phyloP scores from a whole-genome alignment of 2,329 filamentous ascomycete genomes.

The Colletotrichum echinochloae region DNA sequence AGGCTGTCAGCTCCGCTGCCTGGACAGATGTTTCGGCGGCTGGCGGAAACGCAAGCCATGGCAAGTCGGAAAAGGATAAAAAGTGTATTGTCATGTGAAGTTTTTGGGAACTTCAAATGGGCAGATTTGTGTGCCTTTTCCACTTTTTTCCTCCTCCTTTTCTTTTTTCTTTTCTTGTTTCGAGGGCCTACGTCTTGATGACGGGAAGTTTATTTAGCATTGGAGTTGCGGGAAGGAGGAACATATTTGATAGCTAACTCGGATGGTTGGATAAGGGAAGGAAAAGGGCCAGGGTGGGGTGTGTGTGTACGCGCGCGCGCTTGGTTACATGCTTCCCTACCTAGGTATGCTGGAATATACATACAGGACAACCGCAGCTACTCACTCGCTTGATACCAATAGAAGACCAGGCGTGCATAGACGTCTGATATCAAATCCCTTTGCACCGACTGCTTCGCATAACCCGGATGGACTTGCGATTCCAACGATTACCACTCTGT shows the following conservation, averaged over 20 bases:
- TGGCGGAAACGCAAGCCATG: conserved; percentile 42
- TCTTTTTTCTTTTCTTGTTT: too few relatives aligned
- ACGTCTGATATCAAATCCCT: conserved; percentile 6
- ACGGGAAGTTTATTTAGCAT: conserved; percentile 27
- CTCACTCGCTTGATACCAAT: not conserved
- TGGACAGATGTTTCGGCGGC: conserved; percentile 65
- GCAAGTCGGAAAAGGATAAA: conserved; percentile 56
- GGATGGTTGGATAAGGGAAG: not conserved
- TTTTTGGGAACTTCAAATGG: not conserved
- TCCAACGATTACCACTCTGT: not conserved
- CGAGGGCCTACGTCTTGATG: not conserved
- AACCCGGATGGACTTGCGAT: not conserved
- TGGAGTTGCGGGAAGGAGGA: conserved; percentile 22
- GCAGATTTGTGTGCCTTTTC: not conserved
- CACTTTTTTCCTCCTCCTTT: not conserved
- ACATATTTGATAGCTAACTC: not conserved
- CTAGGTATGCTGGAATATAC: conserved; percentile 18
- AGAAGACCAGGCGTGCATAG: not conserved
- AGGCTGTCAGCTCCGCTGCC: conserved; percentile 58
- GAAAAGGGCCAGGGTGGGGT: not conserved
- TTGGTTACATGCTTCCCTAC: not conserved
- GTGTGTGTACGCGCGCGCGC: too few relatives aligned
- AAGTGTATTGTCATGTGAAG: conserved; percentile 67
- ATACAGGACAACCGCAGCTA: not conserved
- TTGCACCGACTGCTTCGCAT: conserved; percentile 4